Conservation (phyloP, 768 basidiomycete genomes). For the Mycena venus region DNA sequence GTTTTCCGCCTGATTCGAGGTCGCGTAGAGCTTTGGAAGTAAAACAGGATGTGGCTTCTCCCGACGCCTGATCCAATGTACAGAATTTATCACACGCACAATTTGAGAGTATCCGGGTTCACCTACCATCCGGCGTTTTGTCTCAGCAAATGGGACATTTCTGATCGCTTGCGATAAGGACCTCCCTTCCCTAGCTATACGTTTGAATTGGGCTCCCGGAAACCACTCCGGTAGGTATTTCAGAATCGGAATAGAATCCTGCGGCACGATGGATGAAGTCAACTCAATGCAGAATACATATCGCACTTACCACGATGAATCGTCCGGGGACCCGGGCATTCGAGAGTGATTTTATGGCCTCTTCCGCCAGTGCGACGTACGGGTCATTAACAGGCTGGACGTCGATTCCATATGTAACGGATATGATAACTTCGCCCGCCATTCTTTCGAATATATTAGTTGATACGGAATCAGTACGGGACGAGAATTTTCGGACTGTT, state of each 20-base stretch:
- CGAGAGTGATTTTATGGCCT: conserved; percentile 39
- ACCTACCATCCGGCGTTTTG: conserved; percentile 49
- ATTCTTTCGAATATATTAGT: conserved; percentile 16
- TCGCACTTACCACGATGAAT: conserved; percentile 43
- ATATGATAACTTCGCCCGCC: conserved; percentile 45
- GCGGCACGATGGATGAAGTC: not conserved
- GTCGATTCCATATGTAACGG: conserved; percentile 46
- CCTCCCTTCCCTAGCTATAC: conserved; percentile 54
- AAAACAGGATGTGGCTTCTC: not conserved
- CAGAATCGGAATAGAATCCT: conserved; percentile 40
- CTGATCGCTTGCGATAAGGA: conserved; percentile 49
- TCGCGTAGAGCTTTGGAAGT: not conserved
- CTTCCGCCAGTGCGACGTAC: conserved; percentile 43
- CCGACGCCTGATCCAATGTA: not conserved
- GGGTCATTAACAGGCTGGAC: conserved; percentile 46
- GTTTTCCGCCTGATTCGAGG: not conserved
- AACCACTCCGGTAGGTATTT: conserved; percentile 61
- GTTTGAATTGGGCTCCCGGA: conserved; percentile 61
- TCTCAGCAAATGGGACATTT: conserved; percentile 51
- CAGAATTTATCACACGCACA: not conserved
- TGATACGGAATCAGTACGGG: not conserved
- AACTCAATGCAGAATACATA: not conserved
- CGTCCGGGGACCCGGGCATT: conserved; percentile 42
- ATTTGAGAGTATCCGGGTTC: not conserved
- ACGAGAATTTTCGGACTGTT: conserved; percentile 7